Evolutionary conservation across 345 rosid genomes (phyloP), one percentile per base, ranked within the genome.

Genomic region (Cardiospermum halicacabum): DNA sequence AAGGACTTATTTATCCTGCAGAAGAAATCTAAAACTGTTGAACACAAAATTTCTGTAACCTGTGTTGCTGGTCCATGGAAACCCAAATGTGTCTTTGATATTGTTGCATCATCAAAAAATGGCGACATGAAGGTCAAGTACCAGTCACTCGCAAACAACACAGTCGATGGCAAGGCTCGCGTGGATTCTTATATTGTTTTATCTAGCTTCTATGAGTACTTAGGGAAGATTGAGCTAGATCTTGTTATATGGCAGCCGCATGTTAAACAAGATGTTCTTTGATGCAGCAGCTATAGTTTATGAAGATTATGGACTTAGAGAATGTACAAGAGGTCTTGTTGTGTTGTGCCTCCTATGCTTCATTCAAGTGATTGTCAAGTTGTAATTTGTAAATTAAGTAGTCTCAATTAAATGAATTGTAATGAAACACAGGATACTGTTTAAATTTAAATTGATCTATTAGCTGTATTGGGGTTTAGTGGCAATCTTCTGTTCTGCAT

Each of bases 41-140:
- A 70, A 47, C 67, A 70, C 62, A n/a, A 19, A 5, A 51, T 84
- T 8, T 60, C 42, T 3, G 39, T 79, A 54, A 64, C 55, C 30
- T 67, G 72, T 50, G 53, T 83, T 32, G 58, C 58, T 0, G 21
- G 34, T 11, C 2, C 36, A 13, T 6, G n/a, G 2, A 27, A 27
- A 1, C 8, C 10, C 3, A 11, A 4, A 54, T 26, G 31, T 36
- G 26, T 27, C 58, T 54, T 26, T 1, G 32, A 30, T 15, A 54
- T 54, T 3, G 9, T 27, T n/a, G 19, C 37, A n/a, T n/a, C n/a
- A n/a, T n/a, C n/a, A 4, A 54, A 19, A 15, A 7, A 2, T 5
- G 36, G 31, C 0, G 58, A 36, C 19, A n/a, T 43, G 27, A 1
- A 8, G 3, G 47, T 63, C 24, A 63, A 45, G 22, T 48, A 49